A percentile compares a stretch with the other conserved stretches of the same genome.
phyloP scores from a whole-genome alignment of 345 rosid species.

The Gossypium anomalum region DNA sequence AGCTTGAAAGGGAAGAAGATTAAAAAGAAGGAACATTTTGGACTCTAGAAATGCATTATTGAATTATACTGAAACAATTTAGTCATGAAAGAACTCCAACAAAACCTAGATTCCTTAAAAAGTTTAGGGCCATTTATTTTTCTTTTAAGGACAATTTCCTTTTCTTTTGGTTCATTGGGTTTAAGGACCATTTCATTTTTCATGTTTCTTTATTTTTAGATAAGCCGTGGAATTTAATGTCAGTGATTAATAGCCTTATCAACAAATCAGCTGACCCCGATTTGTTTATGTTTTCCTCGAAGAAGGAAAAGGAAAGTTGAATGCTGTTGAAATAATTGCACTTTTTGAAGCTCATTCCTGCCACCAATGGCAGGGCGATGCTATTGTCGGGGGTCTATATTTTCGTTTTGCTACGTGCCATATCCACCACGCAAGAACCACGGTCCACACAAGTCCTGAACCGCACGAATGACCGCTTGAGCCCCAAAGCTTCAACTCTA shows the following conservation, averaged over 20 bases:
- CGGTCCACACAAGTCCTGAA: not conserved
- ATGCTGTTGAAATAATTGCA: not conserved
- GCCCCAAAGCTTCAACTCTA: not conserved
- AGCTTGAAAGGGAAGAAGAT: not conserved
- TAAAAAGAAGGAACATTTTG: not conserved
- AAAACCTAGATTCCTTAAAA: not conserved
- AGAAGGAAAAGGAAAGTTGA: not conserved
- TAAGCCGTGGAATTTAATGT: not conserved
- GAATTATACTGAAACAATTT: not conserved
- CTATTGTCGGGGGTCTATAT: not conserved
- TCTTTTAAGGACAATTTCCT: too few relatives aligned
- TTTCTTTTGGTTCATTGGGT: too few relatives aligned
- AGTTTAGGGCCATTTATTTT: not conserved
- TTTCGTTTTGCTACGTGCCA: not conserved
- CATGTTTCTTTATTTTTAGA: too few relatives aligned
- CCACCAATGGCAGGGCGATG: conserved; percentile 4
- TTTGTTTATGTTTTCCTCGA: not conserved
- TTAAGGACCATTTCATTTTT: too few relatives aligned
- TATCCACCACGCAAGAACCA: not conserved
- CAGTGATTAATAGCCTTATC: not conserved
- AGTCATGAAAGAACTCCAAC: not conserved
- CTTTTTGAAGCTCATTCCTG: not conserved
- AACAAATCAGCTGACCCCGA: not conserved
- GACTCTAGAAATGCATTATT: not conserved
- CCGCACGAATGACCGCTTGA: not conserved